Conservation (phyloP, 371 early-diverging fungal genomes). For the Apophysomyces variabilis region DNA sequence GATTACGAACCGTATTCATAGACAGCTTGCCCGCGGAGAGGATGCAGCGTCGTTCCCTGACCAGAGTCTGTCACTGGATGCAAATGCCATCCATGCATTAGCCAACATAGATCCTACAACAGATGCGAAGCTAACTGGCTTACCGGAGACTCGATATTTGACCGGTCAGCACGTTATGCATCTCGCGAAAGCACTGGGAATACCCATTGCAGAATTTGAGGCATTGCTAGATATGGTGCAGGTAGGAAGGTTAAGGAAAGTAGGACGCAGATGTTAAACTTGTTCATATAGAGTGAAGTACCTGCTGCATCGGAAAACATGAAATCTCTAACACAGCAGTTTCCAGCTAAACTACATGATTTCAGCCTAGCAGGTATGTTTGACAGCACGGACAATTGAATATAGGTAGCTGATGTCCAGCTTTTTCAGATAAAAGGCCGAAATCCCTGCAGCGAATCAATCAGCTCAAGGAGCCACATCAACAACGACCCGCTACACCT, state of each 20-base stretch:
- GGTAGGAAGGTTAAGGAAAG: constrained; percentile 13
- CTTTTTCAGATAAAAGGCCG: not conserved
- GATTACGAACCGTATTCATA: not conserved
- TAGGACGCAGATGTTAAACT: too few relatives aligned
- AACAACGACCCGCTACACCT: constrained; percentile 25
- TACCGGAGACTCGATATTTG: constrained; percentile 20
- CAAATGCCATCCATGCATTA: constrained; percentile 25
- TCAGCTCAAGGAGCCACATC: constrained; percentile 2
- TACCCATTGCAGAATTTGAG: constrained; percentile 12
- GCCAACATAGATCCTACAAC: constrained; percentile 18
- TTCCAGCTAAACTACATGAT: not conserved
- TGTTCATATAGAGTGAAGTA: not conserved
- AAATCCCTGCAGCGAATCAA: constrained; percentile 2
- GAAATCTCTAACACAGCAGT: not conserved
- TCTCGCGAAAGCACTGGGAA: constrained; percentile 23
- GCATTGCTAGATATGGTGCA: constrained; percentile 22
- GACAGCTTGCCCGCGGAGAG: not conserved
- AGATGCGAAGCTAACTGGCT: constrained; percentile 7
- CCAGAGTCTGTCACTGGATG: constrained; percentile 13
- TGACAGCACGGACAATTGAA: too few relatives aligned
- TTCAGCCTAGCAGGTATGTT: not conserved
- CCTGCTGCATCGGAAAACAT: not conserved
- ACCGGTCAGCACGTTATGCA: constrained; percentile 26
- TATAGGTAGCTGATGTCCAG: too few relatives aligned
- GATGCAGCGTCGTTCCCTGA: too few relatives aligned